These are phyloP conservation scores for Mucor racemosus DNA, from an alignment of 371 early-diverging fungal genomes.

Conservation along the genomic window DNA sequence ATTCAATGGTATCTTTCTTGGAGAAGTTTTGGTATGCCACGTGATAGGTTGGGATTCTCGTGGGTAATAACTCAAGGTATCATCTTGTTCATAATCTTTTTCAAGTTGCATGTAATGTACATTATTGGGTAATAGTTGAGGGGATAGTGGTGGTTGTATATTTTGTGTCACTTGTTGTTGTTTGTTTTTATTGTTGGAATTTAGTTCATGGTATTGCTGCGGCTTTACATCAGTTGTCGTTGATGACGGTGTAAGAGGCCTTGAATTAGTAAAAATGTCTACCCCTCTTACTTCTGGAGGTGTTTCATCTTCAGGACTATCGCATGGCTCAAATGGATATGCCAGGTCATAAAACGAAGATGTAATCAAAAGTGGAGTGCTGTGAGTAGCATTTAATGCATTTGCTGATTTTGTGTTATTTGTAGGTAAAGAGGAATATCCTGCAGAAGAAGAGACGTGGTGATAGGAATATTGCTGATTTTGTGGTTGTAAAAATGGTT, in stretches of 20 bases:
- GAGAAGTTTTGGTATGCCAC: background rate
- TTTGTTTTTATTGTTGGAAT: background rate
- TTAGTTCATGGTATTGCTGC: background rate
- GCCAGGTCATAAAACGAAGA: constrained; percentile 12
- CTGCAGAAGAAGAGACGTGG: background rate
- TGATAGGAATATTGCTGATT: background rate
- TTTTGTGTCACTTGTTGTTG: background rate
- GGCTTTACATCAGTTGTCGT: background rate
- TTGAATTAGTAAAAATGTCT: background rate
- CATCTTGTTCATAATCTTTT: constrained; percentile 1
- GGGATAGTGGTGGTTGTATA: background rate
- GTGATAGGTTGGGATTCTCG: background rate
- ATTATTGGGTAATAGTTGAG: background rate
- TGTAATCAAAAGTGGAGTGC: constrained; percentile 15
- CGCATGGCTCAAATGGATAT: background rate
- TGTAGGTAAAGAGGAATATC: constrained; percentile 3
- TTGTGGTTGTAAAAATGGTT: background rate
- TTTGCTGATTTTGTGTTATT: background rate
- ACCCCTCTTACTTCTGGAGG: background rate
- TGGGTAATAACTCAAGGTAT: background rate
- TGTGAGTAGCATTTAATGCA: background rate
- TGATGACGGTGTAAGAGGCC: background rate
- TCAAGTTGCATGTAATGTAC: background rate
- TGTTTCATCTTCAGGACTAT: constrained; percentile 2
- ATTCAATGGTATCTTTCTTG: background rate